Percentiles rank a stretch among this genome's conserved stretches.
Evolutionary conservation across 2,329 filamentous ascomycete genomes (phyloP).

Genomic region (Aspergillus ochraceus): DNA sequence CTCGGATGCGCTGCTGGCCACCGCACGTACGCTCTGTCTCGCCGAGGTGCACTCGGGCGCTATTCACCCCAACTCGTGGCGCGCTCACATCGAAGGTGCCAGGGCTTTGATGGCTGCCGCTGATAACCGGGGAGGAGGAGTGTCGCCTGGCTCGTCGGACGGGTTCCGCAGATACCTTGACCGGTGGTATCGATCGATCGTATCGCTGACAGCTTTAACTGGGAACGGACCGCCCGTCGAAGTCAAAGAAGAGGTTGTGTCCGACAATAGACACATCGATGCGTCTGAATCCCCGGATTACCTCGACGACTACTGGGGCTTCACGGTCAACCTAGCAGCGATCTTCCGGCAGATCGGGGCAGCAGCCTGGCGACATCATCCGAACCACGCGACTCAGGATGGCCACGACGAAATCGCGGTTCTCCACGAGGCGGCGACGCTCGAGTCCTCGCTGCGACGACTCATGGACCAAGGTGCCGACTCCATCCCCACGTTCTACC

Average conservation of each 20-base stretch:
- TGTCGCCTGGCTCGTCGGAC: constrained; percentile 26
- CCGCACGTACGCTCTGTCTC: constrained; percentile 44
- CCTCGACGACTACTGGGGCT: constrained; percentile 46
- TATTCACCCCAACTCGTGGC: constrained; percentile 42
- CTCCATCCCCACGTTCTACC: constrained; percentile 35
- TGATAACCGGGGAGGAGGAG: constrained; percentile 14
- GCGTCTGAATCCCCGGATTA: constrained; percentile 30
- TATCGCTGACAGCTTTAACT: constrained; percentile 43
- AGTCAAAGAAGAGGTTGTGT: constrained; percentile 15
- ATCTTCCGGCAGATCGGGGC: constrained; percentile 43
- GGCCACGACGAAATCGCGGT: constrained; percentile 21
- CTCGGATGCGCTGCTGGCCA: constrained; percentile 41
- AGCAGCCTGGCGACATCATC: constrained; percentile 33
- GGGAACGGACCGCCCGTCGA: constrained; percentile 40
- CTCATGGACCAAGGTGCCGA: constrained; percentile 35
- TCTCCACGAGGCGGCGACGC: constrained; percentile 29
- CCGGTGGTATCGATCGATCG: constrained; percentile 44
- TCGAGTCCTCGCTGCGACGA: constrained; percentile 35
- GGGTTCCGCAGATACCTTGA: constrained; percentile 40
- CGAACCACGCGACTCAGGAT: constrained; percentile 12
- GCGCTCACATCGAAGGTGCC: constrained; percentile 45
- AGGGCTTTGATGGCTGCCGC: constrained; percentile 37
- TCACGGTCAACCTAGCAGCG: constrained; percentile 39
- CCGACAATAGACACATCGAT: constrained; percentile 9
- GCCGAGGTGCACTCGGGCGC: constrained; percentile 46